A percentile compares a stretch with the other conserved stretches of the same genome.
phyloP scores from a whole-genome alignment of 129 eudicot genomes.

The Lonicera japonica region DNA sequence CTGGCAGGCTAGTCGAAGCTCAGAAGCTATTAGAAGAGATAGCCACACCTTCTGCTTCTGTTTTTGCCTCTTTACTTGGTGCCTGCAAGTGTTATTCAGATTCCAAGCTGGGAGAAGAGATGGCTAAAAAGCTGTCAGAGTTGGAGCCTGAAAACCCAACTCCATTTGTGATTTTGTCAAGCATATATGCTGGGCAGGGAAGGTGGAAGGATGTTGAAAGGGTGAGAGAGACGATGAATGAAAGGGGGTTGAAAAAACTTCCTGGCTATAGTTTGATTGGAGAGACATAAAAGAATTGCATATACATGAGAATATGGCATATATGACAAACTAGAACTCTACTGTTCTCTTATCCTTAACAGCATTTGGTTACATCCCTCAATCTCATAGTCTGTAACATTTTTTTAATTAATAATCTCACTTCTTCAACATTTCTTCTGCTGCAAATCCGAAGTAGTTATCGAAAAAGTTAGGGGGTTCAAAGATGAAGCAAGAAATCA shows the following conservation, averaged over 20 bases:
- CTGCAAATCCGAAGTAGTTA: slow-evolving; percentile 53
- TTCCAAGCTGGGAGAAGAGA: slow-evolving; percentile 49
- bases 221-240: slow-evolving; percentile 42
- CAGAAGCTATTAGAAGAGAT: slow-evolving; percentile 37
- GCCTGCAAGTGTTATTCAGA: slow-evolving; percentile 53
- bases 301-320: neutral
- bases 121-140: slow-evolving; percentile 42
- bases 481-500: slow-evolving; percentile 77
- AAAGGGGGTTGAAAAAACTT: slow-evolving; percentile 40
- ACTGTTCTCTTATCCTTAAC: neutral
- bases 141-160: slow-evolving; percentile 54
- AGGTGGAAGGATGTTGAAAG: slow-evolving; percentile 69
- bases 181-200: slow-evolving; percentile 65
- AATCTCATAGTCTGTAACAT: neutral
- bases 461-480: slow-evolving; percentile 77
- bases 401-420: slow-evolving; percentile 3
- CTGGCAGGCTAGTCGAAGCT: slow-evolving; percentile 67
- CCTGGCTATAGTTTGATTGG: slow-evolving; percentile 44
- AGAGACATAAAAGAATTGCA: slow-evolving; percentile 14
- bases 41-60: slow-evolving; percentile 43
- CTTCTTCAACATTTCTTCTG: slow-evolving; percentile 38
- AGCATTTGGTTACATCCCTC: neutral
- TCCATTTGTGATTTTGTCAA: slow-evolving; percentile 52
- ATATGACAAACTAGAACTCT: neutral
- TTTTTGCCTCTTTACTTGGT: slow-evolving; percentile 61